A percentile compares a stretch with the other conserved stretches of the same genome.
Evolutionary conservation across 768 basidiomycete species (phyloP).

Genomic region (Mycena olivaceomarginata): DNA sequence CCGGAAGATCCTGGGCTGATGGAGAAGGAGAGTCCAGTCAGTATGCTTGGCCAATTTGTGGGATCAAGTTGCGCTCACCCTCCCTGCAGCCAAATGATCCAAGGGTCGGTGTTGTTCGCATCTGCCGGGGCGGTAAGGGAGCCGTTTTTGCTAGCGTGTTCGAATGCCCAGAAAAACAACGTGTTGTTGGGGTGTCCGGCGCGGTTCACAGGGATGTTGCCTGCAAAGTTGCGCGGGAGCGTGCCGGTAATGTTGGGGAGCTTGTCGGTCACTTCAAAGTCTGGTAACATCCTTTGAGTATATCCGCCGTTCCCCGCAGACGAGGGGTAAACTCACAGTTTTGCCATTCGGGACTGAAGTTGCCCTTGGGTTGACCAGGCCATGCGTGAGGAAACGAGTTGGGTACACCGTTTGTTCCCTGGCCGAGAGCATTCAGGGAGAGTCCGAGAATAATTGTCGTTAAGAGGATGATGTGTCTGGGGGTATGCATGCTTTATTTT

Average conservation of each 20-base stretch:
- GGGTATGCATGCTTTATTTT: constrained; percentile 17
- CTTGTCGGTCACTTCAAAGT: constrained; percentile 62
- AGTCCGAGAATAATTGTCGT: background rate
- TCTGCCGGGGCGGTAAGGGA: constrained; percentile 67
- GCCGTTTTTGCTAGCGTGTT: constrained; percentile 64
- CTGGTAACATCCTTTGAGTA: constrained; percentile 42
- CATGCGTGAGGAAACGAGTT: constrained; percentile 48
- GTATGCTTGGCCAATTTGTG: background rate
- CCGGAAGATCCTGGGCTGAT: constrained; percentile 83
- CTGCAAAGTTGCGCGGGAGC: constrained; percentile 60
- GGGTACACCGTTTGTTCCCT: constrained; percentile 29
- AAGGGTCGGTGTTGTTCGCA: constrained; percentile 65
- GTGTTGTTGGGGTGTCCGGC: constrained; percentile 69
- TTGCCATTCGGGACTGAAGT: constrained; percentile 63
- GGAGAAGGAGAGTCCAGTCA: background rate
- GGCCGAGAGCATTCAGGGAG: constrained; percentile 16
- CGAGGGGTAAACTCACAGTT: constrained; percentile 52
- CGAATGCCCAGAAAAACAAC: constrained; percentile 80
- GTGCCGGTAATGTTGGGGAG: constrained; percentile 62
- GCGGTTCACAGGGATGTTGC: constrained; percentile 63
- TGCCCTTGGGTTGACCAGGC: constrained; percentile 47
- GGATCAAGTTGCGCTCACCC: constrained; percentile 46
- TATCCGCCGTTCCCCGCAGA: background rate
- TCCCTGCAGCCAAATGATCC: constrained; percentile 86
- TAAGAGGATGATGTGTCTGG: background rate